Percentiles rank a stretch among this genome's conserved stretches.
Evolutionary conservation across 495 filamentous ascomycete species (phyloP).

Genomic region (Penicillium taxi): DNA sequence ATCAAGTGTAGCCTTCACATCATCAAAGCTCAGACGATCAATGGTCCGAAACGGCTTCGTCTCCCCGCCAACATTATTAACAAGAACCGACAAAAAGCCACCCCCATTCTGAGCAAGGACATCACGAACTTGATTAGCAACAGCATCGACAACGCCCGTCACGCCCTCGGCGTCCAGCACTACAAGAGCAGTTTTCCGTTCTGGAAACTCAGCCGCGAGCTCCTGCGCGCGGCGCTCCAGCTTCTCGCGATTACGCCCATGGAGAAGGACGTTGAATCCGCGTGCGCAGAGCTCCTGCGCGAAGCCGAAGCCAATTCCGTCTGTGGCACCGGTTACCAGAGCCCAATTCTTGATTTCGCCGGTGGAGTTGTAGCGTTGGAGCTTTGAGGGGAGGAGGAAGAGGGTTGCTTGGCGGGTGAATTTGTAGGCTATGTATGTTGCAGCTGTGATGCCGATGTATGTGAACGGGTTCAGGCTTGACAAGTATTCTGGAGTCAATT

Average conservation of each 20-base stretch:
- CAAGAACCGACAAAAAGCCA: conserved; percentile 32
- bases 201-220: conserved; percentile 25
- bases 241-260: conserved; percentile 46
- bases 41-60: conserved; percentile 14
- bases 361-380: conserved; percentile 14
- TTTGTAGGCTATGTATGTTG: conserved; percentile 8
- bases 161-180: conserved; percentile 27
- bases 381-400: conserved; percentile 13
- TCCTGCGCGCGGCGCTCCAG: conserved; percentile 24
- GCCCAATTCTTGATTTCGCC: conserved; percentile 44
- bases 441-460: conserved; percentile 13
- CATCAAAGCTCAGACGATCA: conserved; percentile 9
- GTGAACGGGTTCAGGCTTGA: conserved; percentile 9
- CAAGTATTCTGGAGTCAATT: no score
- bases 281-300: conserved; percentile 39
- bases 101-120: conserved; percentile 12
- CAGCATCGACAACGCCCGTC: conserved; percentile 8
- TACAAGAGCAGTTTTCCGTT: conserved; percentile 14
- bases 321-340: conserved; percentile 51
- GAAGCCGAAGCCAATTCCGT: conserved; percentile 51
- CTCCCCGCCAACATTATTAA: conserved; percentile 45
- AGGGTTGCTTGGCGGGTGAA: conserved; percentile 15
- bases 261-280: conserved; percentile 52
- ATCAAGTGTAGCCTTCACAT: conserved; percentile 23
- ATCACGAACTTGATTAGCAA: conserved; percentile 11